A percentile compares a stretch with the other conserved stretches of the same genome.
Conservation (phyloP, 2,329 filamentous ascomycete genomes). For the Aspergillus oerlinghausenensis region DNA sequence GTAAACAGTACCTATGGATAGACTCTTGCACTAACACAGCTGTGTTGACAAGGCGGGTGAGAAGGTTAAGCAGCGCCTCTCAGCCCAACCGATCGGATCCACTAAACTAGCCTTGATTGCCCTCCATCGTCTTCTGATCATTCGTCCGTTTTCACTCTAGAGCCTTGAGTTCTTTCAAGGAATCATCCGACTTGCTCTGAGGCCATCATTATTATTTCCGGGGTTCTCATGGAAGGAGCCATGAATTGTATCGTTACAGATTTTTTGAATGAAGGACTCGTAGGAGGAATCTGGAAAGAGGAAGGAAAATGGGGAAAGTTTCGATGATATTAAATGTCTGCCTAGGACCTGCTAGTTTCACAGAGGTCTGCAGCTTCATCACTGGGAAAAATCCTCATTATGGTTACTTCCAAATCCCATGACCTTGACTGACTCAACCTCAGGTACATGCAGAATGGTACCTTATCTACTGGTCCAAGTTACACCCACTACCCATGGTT, state of each 20-base stretch:
- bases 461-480: neutral
- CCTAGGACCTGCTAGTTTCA: neutral
- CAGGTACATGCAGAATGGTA: neutral
- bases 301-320: neutral
- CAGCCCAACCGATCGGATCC: slow-evolving; percentile 21
- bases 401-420: neutral
- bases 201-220: neutral
- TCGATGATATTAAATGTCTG: neutral
- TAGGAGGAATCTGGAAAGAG: neutral
- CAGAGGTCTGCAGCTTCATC: neutral
- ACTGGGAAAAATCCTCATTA: neutral
- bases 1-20: neutral
- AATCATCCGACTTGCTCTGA: neutral
- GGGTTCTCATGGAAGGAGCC: neutral
- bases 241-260: neutral
- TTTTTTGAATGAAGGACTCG: neutral
- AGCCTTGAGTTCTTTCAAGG: neutral
- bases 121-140: neutral
- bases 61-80: slow-evolving; percentile 11
- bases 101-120: slow-evolving; percentile 18
- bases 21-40: neutral
- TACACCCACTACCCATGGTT: neutral
- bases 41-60: neutral
- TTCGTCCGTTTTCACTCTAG: too few species aligned
- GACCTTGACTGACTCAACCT: neutral